Conservation (phyloP, 345 rosid species). For the Eucalyptus coolabah region DNA sequence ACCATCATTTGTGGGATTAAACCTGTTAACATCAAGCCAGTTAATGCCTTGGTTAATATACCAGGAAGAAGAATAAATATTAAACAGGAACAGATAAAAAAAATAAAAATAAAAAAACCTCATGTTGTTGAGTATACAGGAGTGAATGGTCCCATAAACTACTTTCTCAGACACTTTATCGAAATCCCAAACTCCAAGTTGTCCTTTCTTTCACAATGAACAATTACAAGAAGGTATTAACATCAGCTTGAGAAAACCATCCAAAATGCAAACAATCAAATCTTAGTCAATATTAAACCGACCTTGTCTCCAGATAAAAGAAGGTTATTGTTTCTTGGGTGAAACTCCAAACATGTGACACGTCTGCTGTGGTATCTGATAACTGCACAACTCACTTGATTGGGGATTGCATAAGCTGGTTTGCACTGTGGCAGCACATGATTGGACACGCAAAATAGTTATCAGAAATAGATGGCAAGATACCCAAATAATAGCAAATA, state of each 20-base stretch:
- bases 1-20: slow-evolving; percentile 70
- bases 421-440: slow-evolving; percentile 36
- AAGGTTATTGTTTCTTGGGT: slow-evolving; percentile 73
- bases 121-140: slow-evolving; percentile 81
- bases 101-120: slow-evolving; percentile 22
- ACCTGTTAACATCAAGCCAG: slow-evolving; percentile 23
- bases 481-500: background rate
- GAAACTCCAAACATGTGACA: slow-evolving; percentile 89
- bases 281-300: background rate
- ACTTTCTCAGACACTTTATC: slow-evolving; percentile 75
- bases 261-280: background rate
- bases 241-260: background rate
- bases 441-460: background rate
- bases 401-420: slow-evolving; percentile 64
- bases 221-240: background rate
- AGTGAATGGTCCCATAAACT: slow-evolving; percentile 76
- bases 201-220: slow-evolving; percentile 69
- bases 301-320: slow-evolving; percentile 98
- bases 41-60: background rate
- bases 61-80: background rate
- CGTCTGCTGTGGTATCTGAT: slow-evolving; percentile 93
- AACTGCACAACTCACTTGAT: slow-evolving; percentile 80
- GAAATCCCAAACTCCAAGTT: slow-evolving; percentile 96
- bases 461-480: background rate
- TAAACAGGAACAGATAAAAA: background rate